Percentiles rank a stretch among this genome's conserved stretches.
phyloP scores from a whole-genome alignment of 1,284 basidiomycete genomes.

The Limonomyces culmigenus region DNA sequence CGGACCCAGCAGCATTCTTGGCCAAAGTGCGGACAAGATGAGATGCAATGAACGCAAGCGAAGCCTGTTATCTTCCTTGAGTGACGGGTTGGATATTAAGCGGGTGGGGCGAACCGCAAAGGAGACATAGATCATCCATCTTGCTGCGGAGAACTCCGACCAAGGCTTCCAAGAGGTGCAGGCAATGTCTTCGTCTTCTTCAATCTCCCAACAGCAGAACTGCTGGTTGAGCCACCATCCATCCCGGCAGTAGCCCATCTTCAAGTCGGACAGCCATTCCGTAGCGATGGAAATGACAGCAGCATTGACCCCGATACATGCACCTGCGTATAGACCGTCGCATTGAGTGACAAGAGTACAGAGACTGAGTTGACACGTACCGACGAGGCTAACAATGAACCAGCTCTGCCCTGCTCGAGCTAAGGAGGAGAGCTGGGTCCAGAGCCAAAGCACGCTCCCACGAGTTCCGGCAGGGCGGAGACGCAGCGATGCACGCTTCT shows the following conservation, averaged over 20 bases:
- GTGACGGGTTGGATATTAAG: neutral
- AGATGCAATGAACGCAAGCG: constrained; percentile 73
- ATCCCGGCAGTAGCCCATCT: constrained; percentile 91
- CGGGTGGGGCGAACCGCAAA: constrained; percentile 55
- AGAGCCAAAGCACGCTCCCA: constrained; percentile 40
- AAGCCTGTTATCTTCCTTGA: constrained; percentile 25
- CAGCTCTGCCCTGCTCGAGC: constrained; percentile 39
- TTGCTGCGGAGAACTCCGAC: constrained; percentile 60
- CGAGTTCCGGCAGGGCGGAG: constrained; percentile 35
- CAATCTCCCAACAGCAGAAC: constrained; percentile 96
- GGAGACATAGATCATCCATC: constrained; percentile 77
- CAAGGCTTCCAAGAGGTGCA: constrained; percentile 92
- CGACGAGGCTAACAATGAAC: constrained; percentile 74
- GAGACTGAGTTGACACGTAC: constrained; percentile 27
- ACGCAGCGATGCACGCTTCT: constrained; percentile 30
- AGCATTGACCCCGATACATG: constrained; percentile 85
- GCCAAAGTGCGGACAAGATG: constrained; percentile 83
- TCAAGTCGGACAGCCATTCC: constrained; percentile 96
- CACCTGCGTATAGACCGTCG: constrained; percentile 32
- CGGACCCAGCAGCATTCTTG: constrained; percentile 93
- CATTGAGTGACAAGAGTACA: constrained; percentile 1
- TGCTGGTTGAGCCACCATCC: constrained; percentile 99
- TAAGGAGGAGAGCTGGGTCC: constrained; percentile 39
- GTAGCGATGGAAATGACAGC: constrained; percentile 92
- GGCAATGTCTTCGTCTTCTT: constrained; percentile 60